Evolutionary conservation across 345 rosid genomes (phyloP).

Genomic region (Hibiscus tridactylites): DNA sequence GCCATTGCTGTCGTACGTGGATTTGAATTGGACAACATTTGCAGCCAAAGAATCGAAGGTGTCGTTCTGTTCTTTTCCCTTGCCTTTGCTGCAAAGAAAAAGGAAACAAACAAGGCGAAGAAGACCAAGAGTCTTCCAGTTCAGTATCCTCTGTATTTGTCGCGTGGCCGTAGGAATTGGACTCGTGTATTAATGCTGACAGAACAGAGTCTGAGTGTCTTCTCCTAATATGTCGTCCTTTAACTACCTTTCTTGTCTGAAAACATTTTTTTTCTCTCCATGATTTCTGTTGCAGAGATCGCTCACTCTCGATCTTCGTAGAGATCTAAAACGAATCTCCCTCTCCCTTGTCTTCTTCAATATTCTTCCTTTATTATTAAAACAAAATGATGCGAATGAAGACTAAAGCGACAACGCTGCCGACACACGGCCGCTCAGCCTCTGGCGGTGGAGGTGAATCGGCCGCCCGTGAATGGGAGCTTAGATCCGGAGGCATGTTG

Average conservation of each 20-base stretch:
- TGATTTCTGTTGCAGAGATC: constrained; percentile 31
- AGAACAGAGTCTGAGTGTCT: background rate
- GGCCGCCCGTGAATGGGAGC: constrained; percentile 69
- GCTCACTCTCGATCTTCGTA: background rate
- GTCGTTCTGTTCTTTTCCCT: background rate
- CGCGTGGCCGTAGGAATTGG: constrained; percentile 35
- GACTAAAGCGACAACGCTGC: constrained; percentile 41
- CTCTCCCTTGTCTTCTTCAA: background rate
- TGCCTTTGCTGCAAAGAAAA: constrained; percentile 17
- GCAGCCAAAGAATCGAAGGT: background rate
- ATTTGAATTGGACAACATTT: constrained; percentile 43
- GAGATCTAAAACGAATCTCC: constrained; percentile 28
- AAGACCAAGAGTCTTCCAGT: constrained; percentile 7
- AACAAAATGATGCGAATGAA: constrained; percentile 62
- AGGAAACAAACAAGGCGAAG: background rate
- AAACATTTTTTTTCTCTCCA: constrained; percentile 16
- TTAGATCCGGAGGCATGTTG: constrained; percentile 97
- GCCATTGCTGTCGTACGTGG: constrained; percentile 51
- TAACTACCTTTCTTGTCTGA: constrained; percentile 26
- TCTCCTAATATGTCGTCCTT: no score
- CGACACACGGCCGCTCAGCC: constrained; percentile 38
- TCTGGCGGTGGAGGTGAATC: constrained; percentile 27
- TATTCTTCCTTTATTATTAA: background rate
- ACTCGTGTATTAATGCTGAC: constrained; percentile 33
- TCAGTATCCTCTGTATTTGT: background rate